Conservation (phyloP, 768 basidiomycete genomes). For the Boletus tomentosulus region DNA sequence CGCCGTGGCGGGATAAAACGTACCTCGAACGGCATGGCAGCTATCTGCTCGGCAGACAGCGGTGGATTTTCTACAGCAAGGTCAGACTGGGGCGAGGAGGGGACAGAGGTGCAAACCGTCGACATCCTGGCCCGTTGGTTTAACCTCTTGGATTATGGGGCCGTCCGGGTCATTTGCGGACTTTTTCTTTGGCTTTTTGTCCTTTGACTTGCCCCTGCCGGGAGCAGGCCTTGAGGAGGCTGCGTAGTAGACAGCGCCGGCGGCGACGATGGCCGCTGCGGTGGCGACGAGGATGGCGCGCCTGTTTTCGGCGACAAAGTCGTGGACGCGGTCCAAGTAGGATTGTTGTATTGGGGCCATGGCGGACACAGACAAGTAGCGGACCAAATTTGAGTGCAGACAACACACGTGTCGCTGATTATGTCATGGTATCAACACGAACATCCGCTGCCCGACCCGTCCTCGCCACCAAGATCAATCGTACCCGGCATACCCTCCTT, state of each 20-base stretch:
- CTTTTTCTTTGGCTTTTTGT: conserved; percentile 50
- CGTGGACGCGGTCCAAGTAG: conserved; percentile 60
- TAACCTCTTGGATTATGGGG: conserved; percentile 77
- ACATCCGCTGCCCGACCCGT: conserved; percentile 24
- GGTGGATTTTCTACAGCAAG: conserved; percentile 36
- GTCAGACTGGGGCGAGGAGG: conserved; percentile 1
- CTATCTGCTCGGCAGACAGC: conserved; percentile 53
- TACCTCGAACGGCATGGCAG: conserved; percentile 56
- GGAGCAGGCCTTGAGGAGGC: conserved; percentile 35
- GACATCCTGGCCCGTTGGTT: conserved; percentile 39
- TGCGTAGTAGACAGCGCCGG: conserved; percentile 72
- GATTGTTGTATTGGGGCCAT: conserved; percentile 26
- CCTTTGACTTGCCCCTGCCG: conserved; percentile 49
- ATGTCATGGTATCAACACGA: conserved; percentile 30
- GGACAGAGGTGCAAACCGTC: conserved; percentile 24
- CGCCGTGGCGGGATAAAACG: conserved; percentile 8
- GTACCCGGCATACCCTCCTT: conserved; percentile 40
- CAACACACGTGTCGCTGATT: conserved; percentile 17
- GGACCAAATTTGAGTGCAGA: neutral
- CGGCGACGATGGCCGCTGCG: conserved; percentile 66
- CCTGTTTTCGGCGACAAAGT: conserved; percentile 75
- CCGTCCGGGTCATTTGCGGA: conserved; percentile 55
- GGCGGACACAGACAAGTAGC: neutral
- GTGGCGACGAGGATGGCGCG: conserved; percentile 68
- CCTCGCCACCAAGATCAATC: conserved; percentile 30